Conservation (phyloP, 208 protist species). For the Leishmania lainsoni region DNA sequence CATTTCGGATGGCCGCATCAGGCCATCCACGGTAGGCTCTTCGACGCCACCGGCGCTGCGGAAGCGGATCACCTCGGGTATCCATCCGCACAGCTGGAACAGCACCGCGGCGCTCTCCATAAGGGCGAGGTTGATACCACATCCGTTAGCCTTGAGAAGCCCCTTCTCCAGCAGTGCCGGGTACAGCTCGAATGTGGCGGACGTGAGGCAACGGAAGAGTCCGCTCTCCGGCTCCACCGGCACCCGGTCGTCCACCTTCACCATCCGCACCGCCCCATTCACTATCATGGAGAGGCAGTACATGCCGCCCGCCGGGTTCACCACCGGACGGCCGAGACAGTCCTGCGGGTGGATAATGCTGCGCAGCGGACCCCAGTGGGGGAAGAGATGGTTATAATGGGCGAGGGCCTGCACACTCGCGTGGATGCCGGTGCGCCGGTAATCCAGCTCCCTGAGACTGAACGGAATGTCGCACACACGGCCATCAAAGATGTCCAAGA, state of each 20-base stretch:
- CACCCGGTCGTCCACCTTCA: constrained; percentile 79
- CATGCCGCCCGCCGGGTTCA: constrained; percentile 70
- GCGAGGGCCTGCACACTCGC: constrained; percentile 56
- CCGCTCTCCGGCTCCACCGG: constrained; percentile 53
- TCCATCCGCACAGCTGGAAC: constrained; percentile 79
- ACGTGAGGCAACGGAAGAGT: constrained; percentile 34
- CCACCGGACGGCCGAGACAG: constrained; percentile 47
- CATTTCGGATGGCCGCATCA: constrained; percentile 25
- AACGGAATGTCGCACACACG: constrained; percentile 65
- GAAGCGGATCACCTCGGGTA: constrained; percentile 46
- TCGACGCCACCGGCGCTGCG: neutral
- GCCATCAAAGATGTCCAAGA: constrained; percentile 32
- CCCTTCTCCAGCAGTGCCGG: constrained; percentile 72
- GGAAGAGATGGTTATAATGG: constrained; percentile 55
- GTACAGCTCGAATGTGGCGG: constrained; percentile 33
- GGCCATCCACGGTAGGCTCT: constrained; percentile 12
- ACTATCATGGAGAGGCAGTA: constrained; percentile 83
- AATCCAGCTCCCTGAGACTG: constrained; percentile 31
- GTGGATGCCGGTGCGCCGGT: constrained; percentile 44
- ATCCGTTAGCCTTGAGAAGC: constrained; percentile 79
- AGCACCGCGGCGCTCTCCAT: constrained; percentile 71
- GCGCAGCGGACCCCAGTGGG: constrained; percentile 52
- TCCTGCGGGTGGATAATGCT: constrained; percentile 78
- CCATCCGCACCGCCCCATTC: constrained; percentile 75
- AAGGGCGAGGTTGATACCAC: constrained; percentile 73